A percentile compares a stretch with the other conserved stretches of the same genome.
Conservation (phyloP, 106 monocot genomes). For the Dendrobium chrysotoxum region DNA sequence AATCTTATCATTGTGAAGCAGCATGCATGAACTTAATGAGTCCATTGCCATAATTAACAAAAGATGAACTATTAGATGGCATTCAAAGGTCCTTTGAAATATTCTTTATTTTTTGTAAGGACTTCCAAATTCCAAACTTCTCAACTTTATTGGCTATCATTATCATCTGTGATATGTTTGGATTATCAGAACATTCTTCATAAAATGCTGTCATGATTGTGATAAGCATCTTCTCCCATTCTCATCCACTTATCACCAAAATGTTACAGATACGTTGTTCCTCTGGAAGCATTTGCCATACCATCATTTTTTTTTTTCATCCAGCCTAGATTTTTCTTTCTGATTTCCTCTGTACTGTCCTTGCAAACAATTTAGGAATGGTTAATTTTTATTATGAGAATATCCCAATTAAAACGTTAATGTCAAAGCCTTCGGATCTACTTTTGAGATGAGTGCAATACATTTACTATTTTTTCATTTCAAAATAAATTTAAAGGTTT, state of each 20-base stretch:
- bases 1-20: too few species aligned
- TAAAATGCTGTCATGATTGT: not conserved
- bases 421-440: too few species aligned
- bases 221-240: not conserved
- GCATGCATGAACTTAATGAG: too few species aligned
- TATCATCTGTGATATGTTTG: not conserved
- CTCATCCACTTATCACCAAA: not conserved
- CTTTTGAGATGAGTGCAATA: too few species aligned
- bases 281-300: not conserved
- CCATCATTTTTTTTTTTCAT: not conserved
- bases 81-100: constrained; percentile 3
- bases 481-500: too few species aligned
- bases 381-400: too few species aligned
- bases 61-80: not conserved
- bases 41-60: not conserved
- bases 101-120: not conserved
- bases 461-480: too few species aligned
- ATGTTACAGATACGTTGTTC: not conserved
- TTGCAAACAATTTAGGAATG: not conserved
- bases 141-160: not conserved
- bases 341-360: not conserved
- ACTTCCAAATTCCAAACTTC: not conserved
- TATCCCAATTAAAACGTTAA: too few species aligned
- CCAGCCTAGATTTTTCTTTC: not conserved
- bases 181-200: not conserved